phyloP scores from a whole-genome alignment of 2,329 filamentous ascomycete genomes.

The Claviceps digitariae region DNA sequence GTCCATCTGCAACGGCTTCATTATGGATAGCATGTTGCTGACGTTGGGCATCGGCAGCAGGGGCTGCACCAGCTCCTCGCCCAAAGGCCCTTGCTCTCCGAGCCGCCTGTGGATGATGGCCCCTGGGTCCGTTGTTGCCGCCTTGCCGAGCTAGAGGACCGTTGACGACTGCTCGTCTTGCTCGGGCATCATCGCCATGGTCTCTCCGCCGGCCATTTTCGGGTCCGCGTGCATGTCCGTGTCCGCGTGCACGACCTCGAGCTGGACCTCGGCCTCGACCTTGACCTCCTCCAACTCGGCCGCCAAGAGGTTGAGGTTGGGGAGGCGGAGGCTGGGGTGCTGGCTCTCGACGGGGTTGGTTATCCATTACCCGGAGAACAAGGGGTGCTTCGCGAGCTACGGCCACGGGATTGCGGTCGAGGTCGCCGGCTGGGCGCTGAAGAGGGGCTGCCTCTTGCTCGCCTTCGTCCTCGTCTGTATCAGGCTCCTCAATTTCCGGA shows the following conservation, averaged over 20 bases:
- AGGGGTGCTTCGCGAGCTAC: slow-evolving; percentile 44
- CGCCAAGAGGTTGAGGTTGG: neutral
- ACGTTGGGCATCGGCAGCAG: neutral
- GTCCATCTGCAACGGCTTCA: slow-evolving; percentile 4
- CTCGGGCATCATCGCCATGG: neutral
- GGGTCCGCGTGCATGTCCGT: neutral
- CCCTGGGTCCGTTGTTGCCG: neutral
- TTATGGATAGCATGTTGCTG: slow-evolving; percentile 2
- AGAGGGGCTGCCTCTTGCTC: slow-evolving; percentile 13
- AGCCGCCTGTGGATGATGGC: neutral
- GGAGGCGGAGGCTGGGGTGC: slow-evolving; percentile 2
- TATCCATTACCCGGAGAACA: slow-evolving; percentile 38
- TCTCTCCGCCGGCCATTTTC: neutral
- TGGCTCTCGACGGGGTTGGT: slow-evolving; percentile 16
- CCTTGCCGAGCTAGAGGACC: neutral
- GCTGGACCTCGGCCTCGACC: neutral
- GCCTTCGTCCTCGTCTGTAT: slow-evolving; percentile 1
- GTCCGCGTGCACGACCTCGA: neutral
- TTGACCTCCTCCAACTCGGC: neutral
- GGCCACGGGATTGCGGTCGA: slow-evolving; percentile 20
- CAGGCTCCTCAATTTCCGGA: slow-evolving; percentile 10
- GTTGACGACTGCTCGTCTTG: neutral
- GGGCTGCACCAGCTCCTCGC: neutral
- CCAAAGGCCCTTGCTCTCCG: neutral
- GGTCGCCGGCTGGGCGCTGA: slow-evolving; percentile 14